Base-by-base conservation (phyloP, 2,329 filamentous ascomycete genomes). In the Neophaeococcomyces aloes region DNA sequence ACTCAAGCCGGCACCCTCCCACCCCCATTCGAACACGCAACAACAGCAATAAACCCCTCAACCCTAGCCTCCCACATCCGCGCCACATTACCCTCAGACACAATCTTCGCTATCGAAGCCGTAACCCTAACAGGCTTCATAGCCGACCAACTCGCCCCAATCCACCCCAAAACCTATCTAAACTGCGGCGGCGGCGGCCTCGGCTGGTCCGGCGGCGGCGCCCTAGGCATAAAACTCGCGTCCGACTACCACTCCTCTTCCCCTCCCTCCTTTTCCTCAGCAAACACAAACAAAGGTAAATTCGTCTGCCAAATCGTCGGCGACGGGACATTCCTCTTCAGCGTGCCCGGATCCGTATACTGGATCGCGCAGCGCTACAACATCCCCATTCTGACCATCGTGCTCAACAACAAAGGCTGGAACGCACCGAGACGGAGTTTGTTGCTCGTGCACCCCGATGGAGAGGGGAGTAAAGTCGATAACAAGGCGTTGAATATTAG, bases 171-270 rank as follows among this genome's bases (percentile, higher is more conserved):
- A 0, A 78, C 76, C 0, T 87, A 81, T 81, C 77, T 89, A 56
- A 88, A 87, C 59, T 88, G 83, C 57, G 84, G 84, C 1, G 84
- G 81, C 1, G 84, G 83, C 11, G 85, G 85, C 2, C 75, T 89
- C 0, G 84, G 84, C 2, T 89, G 84, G 84, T 83, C 78, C 8
- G 84, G 83, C 11, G 84, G 85, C 11, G 84, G 68, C 41, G 80
- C 81, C 0, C 61, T 89, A 2, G 85, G 84, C 2, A 79, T 88
- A 57, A 87, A 88, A 59, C 71, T 89, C 6, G 85, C 82, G 0
- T 69, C 71, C 0, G 72, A 80, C 38, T 60, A 61, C 2, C 61
- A 70, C 47, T 35, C 31, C 13, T 14, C 37, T 4, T 42, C 44
- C 5, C 39, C 30, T 4, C 39, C 39, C n/a, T 34, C 29, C 11